Base-by-base conservation (phyloP, 176 grass and related monocot genomes). In the Oryza longistaminata region DNA sequence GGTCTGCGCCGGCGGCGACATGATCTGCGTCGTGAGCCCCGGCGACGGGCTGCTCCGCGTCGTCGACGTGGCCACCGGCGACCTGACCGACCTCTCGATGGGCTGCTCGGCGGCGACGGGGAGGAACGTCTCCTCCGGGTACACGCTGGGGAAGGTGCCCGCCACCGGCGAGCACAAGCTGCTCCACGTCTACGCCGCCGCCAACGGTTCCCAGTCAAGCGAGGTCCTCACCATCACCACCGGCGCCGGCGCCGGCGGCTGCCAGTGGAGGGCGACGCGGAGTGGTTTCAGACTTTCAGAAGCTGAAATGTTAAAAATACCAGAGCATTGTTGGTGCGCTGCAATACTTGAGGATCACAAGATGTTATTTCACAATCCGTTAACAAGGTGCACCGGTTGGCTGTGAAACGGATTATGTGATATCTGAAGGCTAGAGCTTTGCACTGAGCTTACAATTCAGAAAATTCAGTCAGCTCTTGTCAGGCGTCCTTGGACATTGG, bases 131-230 rank as follows among this genome's bases (percentile, higher is more conserved):
- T 9, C 13, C 40, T 11, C n/a, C 14, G 9, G 14, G 15, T 87
- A 81, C 72, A 9, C 39, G 22, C n/a, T 81, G 42, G 85, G 85
- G 12, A 70, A 87, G 12, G 78, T 87, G 12, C 6, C 71, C 16
- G 2, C 70, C 25, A 87, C 78, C 0, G 64, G 85, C 21, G 78
- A 75, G 17, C 55, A 69, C 78, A 87, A 81, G 85, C 16, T 81
- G 26, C 49, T 87, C 29, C 78, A 62, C 66, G 6, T 75, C 61
- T 81, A 16, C 8, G 17, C 22, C 19, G 19, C 14, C 71, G 0
- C 0, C 6, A 40, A 21, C 5, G 1, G 2, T 0, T 5, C 5
- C 11, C 3, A 3, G 22, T 1, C 62, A 17, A 53, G 64, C 19
- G 70, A 87, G 77, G 62, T 87, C 45, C 68, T 73, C 45, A 81